Evolutionary conservation across 1,139 yeast genomes (phyloP), one percentile per base, ranked within the genome.

Genomic region (Meyerozyma carpophila): DNA sequence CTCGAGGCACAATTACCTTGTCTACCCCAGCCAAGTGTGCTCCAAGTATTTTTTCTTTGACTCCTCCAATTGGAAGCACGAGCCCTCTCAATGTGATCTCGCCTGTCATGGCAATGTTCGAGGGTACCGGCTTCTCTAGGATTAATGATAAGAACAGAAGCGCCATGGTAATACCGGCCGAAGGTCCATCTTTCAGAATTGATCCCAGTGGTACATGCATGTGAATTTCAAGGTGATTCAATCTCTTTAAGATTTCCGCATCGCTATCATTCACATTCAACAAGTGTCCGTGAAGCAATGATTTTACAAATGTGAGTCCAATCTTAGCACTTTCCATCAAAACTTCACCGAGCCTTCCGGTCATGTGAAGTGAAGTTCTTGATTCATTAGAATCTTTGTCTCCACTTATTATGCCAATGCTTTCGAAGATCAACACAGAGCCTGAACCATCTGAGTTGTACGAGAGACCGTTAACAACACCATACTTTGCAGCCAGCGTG

Each of bases 81-180:
- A 85, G 78, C 2, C 97, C 96, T 32, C 96, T 73, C 21, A 90
- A 71, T 0, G 96, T 88, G 51, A 90, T 83, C 59, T 90, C 97
- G 4, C 97, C 97, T 0, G 97, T 90, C 96, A 90, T 87, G 45
- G 97, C 96, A 46, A 88, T 67, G 44, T 77, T 73, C 11, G 77
- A 63, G 6, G 86, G 82, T 10, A 89, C 85, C 0, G 90, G 83
- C 47, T 73, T 76, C 47, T 82, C 77, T 43, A 88, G 62, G 3
- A 90, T 74, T 46, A 87, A 68, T 0, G 96, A 88, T 39, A 90
- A 66, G 44, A 90, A 70, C 59, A 90, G 86, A 41, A 89, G 65
- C 0, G 96, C 85, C 81, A 90, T 88, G 3, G 97, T 88, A 37
- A 88, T 81, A 36, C 97, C 97, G 0, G 97, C 97, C 34, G 91